Evolutionary conservation across 2,329 filamentous ascomycete genomes (phyloP).

Genomic region (Cercospora sp.): DNA sequence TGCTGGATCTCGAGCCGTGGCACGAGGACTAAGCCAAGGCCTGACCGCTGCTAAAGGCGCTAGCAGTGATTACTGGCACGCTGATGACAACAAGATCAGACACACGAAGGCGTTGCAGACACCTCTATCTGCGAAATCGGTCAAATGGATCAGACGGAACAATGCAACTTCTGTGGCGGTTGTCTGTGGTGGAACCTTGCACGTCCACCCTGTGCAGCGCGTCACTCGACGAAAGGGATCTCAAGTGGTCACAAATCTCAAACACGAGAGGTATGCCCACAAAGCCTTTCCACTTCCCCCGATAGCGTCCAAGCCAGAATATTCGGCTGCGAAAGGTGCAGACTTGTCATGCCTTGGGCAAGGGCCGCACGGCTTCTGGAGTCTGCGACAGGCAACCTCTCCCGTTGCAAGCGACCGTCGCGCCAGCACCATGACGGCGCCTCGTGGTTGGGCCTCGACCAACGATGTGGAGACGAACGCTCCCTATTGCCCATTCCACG

Average conservation of each 20-base stretch:
- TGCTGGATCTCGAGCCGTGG: conserved; percentile 66
- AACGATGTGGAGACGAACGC: conserved; percentile 73
- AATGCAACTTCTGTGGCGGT: conserved; percentile 64
- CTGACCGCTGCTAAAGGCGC: conserved; percentile 69
- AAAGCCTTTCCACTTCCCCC: conserved; percentile 30
- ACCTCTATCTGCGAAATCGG: conserved; percentile 54
- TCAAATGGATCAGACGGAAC: conserved; percentile 65
- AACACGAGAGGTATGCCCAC: conserved; percentile 32
- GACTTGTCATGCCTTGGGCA: conserved; percentile 30
- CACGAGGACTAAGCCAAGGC: conserved; percentile 71
- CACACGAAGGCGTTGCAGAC: conserved; percentile 55
- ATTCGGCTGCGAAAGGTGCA: conserved; percentile 3
- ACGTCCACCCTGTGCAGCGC: conserved; percentile 63
- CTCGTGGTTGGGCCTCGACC: background rate
- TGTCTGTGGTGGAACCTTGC: conserved; percentile 64
- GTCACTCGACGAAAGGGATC: conserved; percentile 43
- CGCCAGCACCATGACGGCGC: background rate
- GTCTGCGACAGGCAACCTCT: conserved; percentile 32
- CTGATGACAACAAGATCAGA: conserved; percentile 71
- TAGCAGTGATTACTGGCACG: conserved; percentile 70
- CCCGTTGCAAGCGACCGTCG: conserved; percentile 8
- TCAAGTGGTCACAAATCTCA: conserved; percentile 53
- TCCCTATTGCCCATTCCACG: conserved; percentile 94
- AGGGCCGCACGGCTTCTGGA: conserved; percentile 45
- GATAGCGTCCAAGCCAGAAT: conserved; percentile 24